These are phyloP conservation scores for Leccinum disarticulatum DNA, from an alignment of 768 basidiomycete species.

Conservation along the genomic window DNA sequence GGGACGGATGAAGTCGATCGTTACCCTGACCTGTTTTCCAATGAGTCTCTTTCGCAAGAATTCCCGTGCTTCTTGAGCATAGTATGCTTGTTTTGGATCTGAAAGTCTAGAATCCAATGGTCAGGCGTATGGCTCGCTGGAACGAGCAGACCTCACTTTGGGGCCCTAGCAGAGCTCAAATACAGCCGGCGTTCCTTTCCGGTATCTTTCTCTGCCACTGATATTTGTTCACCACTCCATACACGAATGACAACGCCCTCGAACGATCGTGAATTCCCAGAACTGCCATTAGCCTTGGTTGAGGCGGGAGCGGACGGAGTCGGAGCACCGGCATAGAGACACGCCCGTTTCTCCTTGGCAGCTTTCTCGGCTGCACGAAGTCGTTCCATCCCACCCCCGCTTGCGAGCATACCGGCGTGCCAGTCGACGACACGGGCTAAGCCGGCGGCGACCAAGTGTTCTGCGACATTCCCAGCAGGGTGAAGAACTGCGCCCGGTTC, in stretches of 20 bases:
- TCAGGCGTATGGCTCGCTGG: constrained; percentile 1
- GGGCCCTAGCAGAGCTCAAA: constrained; percentile 84
- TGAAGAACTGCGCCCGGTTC: constrained; percentile 59
- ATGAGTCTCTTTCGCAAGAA: constrained; percentile 91
- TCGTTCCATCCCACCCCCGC: constrained; percentile 81
- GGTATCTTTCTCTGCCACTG: constrained; percentile 69
- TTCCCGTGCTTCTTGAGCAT: constrained; percentile 90
- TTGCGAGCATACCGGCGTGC: constrained; percentile 94
- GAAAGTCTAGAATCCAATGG: constrained; percentile 51
- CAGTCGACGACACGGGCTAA: constrained; percentile 93
- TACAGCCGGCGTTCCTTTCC: constrained; percentile 81
- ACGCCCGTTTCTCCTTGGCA: constrained; percentile 74
- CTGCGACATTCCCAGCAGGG: constrained; percentile 93
- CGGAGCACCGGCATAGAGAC: constrained; percentile 64
- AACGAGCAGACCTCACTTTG: constrained; percentile 54
- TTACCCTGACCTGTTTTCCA: constrained; percentile 82
- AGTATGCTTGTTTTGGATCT: constrained; percentile 83
- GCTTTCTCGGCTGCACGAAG: constrained; percentile 79
- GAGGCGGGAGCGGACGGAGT: constrained; percentile 32
- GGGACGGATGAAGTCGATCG: constrained; percentile 87
- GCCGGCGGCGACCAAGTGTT: constrained; percentile 80
- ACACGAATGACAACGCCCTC: constrained; percentile 83
- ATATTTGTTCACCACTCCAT: constrained; percentile 92
- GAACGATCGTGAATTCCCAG: constrained; percentile 53
- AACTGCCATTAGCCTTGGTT: constrained; percentile 47